Base-by-base conservation (phyloP, 257 asterid species). In the Nicotiana sylvestris region DNA sequence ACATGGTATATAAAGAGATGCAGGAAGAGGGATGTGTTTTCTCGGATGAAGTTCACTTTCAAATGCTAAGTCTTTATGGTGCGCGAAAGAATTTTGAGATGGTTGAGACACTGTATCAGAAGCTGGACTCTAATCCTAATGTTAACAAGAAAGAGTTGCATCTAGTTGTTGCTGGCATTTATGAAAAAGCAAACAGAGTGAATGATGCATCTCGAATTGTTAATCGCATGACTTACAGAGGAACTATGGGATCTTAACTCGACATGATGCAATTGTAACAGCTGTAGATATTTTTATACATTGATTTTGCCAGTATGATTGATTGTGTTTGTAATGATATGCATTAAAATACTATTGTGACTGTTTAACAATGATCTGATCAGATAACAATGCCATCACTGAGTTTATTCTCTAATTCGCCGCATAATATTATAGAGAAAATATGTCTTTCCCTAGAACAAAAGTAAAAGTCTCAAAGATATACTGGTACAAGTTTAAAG, bases 91-190 rank as follows among this genome's bases (percentile, higher is more conserved):
- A 94, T 72, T 96, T 90, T n/a, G 89, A 84, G 76, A 87, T 60
- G 92, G 92, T 96, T 8, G 97, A 93, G 70, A 72, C 76, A 16
- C 80, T 90, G 86, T 93, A 93, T 32, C 88, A 86, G 86, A 89
- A 81, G 86, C 87, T 96, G 55, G 89, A 84, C 83, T 53, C 76
- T 21, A 91, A 94, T 87, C 88, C 91, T 12, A 93, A 91, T 21
- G 81, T 96, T n/a, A 93, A 94, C 90, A 90, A 90, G 92, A 96
- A 88, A 87, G 99, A 94, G 66, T 85, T 96, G 90, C 90, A 91
- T 89, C 90, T 88, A 46, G 94, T 94, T 72, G 98, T 93, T 62
- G 93, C 98, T 72, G 86, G 93, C 80, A 87, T 96, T 43, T 96
- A 93, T 53, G 98, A 96, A 80, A 87, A 94, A 85, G 98, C 99